phyloP scores from a whole-genome alignment of 2,329 filamentous ascomycete species.

The Fusarium luffae region DNA sequence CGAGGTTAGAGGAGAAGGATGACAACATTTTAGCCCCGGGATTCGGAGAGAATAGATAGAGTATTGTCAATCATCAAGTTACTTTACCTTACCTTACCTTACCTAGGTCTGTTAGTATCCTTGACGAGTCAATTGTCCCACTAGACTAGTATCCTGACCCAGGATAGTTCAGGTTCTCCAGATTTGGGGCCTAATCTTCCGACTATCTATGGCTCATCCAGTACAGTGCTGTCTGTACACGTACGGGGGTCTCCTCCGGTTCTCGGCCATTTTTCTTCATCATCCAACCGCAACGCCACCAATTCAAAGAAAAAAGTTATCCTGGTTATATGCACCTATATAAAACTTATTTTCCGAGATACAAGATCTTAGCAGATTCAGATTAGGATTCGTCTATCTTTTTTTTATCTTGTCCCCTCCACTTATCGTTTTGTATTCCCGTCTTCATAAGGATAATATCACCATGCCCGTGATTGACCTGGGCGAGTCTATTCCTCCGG shows the following conservation, averaged over 20 bases:
- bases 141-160: conserved; percentile 5
- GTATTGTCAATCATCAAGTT: not conserved
- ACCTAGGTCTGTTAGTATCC: not conserved
- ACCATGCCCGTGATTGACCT: conserved; percentile 63
- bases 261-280: conserved; percentile 31
- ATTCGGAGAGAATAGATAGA: not conserved
- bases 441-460: not conserved
- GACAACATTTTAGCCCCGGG: not conserved
- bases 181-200: not conserved
- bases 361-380: not conserved
- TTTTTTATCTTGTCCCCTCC: not conserved
- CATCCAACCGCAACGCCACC: conserved; percentile 31
- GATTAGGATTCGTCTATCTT: not conserved
- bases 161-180: conserved; percentile 6
- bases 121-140: conserved; percentile 21
- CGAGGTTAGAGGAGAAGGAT: not conserved
- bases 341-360: not conserved
- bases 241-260: conserved; percentile 28
- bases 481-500: conserved; percentile 79
- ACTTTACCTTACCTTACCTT: not conserved
- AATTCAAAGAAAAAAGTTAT: conserved; percentile 25
- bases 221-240: not conserved
- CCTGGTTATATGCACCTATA: conserved; percentile 3
- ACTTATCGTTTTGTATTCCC: not conserved
- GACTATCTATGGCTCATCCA: conserved; percentile 14